Evolutionary conservation across 768 basidiomycete species (phyloP).

Genomic region (Suillus subluteus): DNA sequence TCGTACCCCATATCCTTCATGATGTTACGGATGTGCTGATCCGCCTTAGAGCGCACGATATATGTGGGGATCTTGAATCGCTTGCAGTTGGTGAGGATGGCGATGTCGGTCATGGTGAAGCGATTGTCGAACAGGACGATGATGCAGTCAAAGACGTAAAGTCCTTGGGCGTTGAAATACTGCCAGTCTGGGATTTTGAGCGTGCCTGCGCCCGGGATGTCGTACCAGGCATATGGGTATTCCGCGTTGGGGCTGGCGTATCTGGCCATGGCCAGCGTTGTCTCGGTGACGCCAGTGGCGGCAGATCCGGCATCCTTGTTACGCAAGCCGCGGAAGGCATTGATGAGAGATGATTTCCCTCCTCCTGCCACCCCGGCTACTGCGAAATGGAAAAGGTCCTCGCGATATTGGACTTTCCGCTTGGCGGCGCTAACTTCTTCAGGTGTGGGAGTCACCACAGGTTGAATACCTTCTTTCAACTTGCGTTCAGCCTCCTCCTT

Average conservation of each 20-base stretch:
- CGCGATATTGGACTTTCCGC: conserved; percentile 28
- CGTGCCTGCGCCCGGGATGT: conserved; percentile 42
- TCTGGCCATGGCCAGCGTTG: conserved; percentile 32
- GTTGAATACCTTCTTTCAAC: conserved; percentile 32
- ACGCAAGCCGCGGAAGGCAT: conserved; percentile 35
- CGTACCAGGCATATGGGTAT: conserved; percentile 38
- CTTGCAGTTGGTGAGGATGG: conserved; percentile 36
- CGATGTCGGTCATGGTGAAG: conserved; percentile 40
- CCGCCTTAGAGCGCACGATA: conserved; percentile 34
- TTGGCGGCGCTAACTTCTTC: conserved; percentile 30
- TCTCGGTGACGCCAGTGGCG: conserved; percentile 36
- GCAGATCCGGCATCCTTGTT: conserved; percentile 34
- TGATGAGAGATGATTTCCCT: conserved; percentile 36
- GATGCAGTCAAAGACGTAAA: conserved; percentile 41
- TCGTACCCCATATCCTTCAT: conserved; percentile 33
- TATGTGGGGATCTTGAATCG: conserved; percentile 39
- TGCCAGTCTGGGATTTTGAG: conserved; percentile 39
- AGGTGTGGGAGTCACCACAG: conserved; percentile 33
- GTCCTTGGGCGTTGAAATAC: conserved; percentile 42
- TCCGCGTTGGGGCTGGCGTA: conserved; percentile 31
- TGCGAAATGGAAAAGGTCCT: conserved; percentile 34
- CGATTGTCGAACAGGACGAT: conserved; percentile 39
- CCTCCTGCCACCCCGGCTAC: conserved; percentile 35
- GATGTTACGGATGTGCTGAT: conserved; percentile 15
- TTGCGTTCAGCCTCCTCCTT: conserved; percentile 19